Evolutionary conservation across 148 eudicot genomes (phyloP).

Genomic region (Spergularia bocconei): DNA sequence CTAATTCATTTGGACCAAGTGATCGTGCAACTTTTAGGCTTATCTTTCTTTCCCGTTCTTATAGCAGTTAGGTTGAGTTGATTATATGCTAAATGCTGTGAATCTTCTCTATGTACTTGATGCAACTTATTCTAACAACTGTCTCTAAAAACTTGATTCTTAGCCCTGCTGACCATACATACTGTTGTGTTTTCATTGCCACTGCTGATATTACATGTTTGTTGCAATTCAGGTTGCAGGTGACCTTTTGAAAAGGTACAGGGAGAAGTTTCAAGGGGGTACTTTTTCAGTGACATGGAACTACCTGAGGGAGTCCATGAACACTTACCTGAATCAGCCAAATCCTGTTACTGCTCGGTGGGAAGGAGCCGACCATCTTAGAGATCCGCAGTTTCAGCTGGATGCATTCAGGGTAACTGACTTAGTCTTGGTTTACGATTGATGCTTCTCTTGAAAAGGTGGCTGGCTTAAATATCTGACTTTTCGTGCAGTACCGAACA

Average conservation of each 20-base stretch:
- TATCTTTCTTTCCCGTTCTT: not conserved
- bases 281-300: slow-evolving; percentile 87
- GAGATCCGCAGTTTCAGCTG: slow-evolving; percentile 88
- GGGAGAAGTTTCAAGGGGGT: slow-evolving; percentile 86
- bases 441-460: not conserved
- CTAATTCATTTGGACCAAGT: not conserved
- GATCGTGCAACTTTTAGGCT: not conserved
- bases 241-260: slow-evolving; percentile 85
- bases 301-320: slow-evolving; percentile 92
- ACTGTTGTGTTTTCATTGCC: not conserved
- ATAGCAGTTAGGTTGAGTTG: not conserved
- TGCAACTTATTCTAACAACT: too few species aligned
- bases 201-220: not conserved
- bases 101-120: not conserved
- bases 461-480: not conserved
- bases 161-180: not conserved
- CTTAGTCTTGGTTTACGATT: slow-evolving; percentile 10
- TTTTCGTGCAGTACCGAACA: slow-evolving; percentile 76
- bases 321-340: slow-evolving; percentile 80
- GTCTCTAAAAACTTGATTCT: not conserved
- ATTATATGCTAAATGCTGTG: not conserved
- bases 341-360: slow-evolving; percentile 93
- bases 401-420: slow-evolving; percentile 80
- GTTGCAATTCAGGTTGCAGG: slow-evolving; percentile 66
- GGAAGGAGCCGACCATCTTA: slow-evolving; percentile 90